phyloP scores from a whole-genome alignment of 305 asterid species.

The Coffea humblotiana region DNA sequence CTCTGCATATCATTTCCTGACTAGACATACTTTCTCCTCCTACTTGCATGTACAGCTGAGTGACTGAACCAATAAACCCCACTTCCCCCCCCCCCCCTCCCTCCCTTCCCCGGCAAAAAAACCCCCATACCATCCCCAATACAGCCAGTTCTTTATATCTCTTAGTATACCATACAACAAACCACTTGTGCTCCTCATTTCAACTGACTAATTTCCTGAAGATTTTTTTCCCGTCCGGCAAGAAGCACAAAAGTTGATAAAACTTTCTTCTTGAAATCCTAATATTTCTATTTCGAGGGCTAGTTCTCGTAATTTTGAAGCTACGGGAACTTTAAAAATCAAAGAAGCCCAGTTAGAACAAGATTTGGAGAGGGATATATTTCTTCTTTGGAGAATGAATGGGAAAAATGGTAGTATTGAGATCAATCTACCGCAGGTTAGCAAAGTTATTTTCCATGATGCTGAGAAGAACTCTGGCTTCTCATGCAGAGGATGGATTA shows the following conservation, averaged over 20 bases:
- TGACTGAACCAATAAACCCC: not conserved
- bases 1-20: conserved; percentile 19
- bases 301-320: not conserved
- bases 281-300: not conserved
- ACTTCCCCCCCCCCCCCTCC: too few species aligned
- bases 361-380: not conserved
- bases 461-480: conserved; percentile 12
- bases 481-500: conserved; percentile 30
- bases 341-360: not conserved
- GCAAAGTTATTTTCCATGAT: conserved; percentile 28
- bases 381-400: conserved; percentile 48
- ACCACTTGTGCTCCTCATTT: not conserved
- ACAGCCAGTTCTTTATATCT: too few species aligned
- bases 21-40: conserved; percentile 26
- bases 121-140: too few species aligned
- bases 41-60: conserved; percentile 33
- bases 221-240: not conserved
- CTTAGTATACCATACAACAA: conserved; percentile 18
- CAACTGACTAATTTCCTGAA: not conserved
- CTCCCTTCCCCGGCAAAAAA: too few species aligned
- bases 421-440: conserved; percentile 45
- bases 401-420: conserved; percentile 46
- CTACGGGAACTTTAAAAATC: conserved; percentile 9
- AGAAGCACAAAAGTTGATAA: not conserved
- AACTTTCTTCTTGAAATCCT: too few species aligned